Evolutionary conservation across 495 filamentous ascomycete species (phyloP).

Genomic region (Parathielavia appendiculata): DNA sequence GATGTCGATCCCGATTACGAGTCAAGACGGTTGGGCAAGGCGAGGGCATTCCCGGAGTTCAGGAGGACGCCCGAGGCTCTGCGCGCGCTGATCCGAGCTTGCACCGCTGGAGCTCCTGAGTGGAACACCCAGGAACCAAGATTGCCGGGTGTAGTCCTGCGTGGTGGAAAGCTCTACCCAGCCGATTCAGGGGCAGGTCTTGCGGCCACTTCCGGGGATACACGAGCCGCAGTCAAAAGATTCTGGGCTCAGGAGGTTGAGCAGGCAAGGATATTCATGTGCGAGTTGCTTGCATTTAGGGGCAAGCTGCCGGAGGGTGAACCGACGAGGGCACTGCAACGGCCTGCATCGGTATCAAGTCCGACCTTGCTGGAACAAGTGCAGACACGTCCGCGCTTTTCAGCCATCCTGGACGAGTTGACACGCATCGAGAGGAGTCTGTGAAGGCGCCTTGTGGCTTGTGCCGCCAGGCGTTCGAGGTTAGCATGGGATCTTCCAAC

Average conservation of each 20-base stretch:
- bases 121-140: slow-evolving; percentile 14
- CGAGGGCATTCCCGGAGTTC: slow-evolving; percentile 27
- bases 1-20: slow-evolving; percentile 9
- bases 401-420: neutral
- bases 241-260: slow-evolving; percentile 17
- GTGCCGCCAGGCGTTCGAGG: no score
- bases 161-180: slow-evolving; percentile 14
- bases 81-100: slow-evolving; percentile 21
- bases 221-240: neutral
- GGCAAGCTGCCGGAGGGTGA: neutral
- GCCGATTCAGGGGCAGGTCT: neutral
- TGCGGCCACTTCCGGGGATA: neutral
- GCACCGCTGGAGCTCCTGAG: slow-evolving; percentile 28
- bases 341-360: neutral
- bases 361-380: neutral
- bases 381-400: neutral
- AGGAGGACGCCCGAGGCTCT: slow-evolving; percentile 17
- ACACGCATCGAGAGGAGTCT: neutral
- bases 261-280: slow-evolving; percentile 6
- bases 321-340: neutral
- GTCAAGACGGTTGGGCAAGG: neutral
- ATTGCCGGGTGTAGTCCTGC: slow-evolving; percentile 12
- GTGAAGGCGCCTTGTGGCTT: neutral
- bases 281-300: neutral
- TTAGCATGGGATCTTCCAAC: no score